Evolutionary conservation across 306 rosid species (phyloP).

Genomic region (Vigna angularis): DNA sequence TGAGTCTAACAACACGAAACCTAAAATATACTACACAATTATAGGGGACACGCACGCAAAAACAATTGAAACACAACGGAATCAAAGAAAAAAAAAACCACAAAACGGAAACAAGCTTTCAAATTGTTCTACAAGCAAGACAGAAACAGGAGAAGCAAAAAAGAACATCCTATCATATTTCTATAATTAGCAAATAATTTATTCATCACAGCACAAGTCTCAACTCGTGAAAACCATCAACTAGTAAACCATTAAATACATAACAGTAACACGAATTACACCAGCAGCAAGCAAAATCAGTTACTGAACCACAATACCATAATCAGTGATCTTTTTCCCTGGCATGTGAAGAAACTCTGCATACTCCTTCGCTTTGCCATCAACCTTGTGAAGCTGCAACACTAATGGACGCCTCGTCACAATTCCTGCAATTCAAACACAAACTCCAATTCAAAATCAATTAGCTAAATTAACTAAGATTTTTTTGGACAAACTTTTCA

Average conservation of each 20-base stretch:
- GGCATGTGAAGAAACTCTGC: constrained; percentile 97
- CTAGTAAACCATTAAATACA: background rate
- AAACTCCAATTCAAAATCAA: constrained; percentile 19
- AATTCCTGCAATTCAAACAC: constrained; percentile 68
- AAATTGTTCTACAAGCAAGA: constrained; percentile 22
- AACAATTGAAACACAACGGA: constrained; percentile 11
- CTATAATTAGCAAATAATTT: background rate
- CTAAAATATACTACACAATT: background rate
- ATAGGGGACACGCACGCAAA: background rate
- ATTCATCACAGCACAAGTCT: background rate
- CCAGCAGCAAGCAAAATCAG: background rate
- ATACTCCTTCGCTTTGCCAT: constrained; percentile 70
- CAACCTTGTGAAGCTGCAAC: constrained; percentile 93
- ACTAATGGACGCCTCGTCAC: constrained; percentile 97
- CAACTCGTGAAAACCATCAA: constrained; percentile 16
- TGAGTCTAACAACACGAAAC: background rate
- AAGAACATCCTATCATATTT: background rate
- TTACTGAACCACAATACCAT: constrained; percentile 45
- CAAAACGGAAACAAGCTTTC: background rate
- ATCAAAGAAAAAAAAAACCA: background rate
- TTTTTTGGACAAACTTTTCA: background rate
- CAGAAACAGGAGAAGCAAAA: constrained; percentile 34
- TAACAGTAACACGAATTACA: background rate
- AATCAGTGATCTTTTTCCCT: constrained; percentile 77
- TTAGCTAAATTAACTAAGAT: background rate